Evolutionary conservation across 139 green algal species (phyloP).

Genomic region (Volvox africanus): DNA sequence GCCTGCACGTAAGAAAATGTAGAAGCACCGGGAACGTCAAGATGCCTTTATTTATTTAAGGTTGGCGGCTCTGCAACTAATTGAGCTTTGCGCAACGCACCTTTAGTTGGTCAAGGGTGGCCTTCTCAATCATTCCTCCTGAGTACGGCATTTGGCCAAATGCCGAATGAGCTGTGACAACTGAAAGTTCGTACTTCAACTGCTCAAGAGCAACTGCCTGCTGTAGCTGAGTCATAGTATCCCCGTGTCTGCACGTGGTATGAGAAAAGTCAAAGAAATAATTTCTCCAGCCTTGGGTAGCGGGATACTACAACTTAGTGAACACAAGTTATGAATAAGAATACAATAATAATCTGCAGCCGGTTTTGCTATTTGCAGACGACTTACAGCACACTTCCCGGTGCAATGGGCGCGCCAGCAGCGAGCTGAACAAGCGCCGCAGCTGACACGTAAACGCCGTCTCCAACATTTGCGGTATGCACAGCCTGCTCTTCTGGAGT

Average conservation of each 20-base stretch:
- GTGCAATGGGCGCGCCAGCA: neutral
- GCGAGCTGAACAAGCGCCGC: slow-evolving; percentile 29
- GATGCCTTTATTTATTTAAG: too few species aligned
- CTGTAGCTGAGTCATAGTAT: slow-evolving; percentile 21
- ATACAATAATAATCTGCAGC: too few species aligned
- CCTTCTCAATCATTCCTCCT: neutral
- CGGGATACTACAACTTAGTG: neutral
- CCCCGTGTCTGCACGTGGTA: neutral
- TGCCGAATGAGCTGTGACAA: neutral
- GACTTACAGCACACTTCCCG: slow-evolving; percentile 19
- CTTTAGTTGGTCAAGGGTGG: slow-evolving; percentile 10
- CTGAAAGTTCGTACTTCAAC: slow-evolving; percentile 1
- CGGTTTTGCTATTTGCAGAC: too few species aligned
- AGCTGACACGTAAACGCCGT: slow-evolving; percentile 29
- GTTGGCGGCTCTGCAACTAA: too few species aligned
- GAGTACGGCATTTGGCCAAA: neutral
- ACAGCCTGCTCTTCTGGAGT: slow-evolving; percentile 19
- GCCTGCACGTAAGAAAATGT: neutral
- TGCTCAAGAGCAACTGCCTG: slow-evolving; percentile 4
- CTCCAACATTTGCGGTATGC: slow-evolving; percentile 18
- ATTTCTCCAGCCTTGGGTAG: too few species aligned
- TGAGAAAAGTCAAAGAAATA: neutral
- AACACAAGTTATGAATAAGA: too few species aligned
- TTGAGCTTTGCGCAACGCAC: neutral
- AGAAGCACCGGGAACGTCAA: too few species aligned